Evolutionary conservation across 495 filamentous ascomycete genomes (phyloP), one percentile per base, ranked within the genome.

Genomic region (Entonaema liquescens): DNA sequence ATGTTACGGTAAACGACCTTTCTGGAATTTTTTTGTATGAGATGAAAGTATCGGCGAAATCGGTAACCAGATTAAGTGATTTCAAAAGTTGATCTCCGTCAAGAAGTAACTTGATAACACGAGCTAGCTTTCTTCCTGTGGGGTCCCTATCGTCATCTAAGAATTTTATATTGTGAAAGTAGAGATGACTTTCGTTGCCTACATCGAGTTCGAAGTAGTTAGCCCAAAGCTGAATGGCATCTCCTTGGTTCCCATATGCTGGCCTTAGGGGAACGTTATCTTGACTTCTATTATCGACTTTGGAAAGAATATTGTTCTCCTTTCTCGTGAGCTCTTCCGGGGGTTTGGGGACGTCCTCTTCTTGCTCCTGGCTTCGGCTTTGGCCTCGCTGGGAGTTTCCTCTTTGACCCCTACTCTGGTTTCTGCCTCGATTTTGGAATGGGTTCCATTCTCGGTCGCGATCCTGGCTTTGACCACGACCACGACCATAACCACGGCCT

Each of bases 1-100:
- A 66, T 1, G 11, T 1, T 21, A 66, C 29, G 0, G 3, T 11
- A 47, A 40, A 62, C 0, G 55, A 38, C n/a, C n/a, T 21, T 7
- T 50, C 31, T 21, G 21, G 8, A 13, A 33, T 2, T 25, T 36
- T 40, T 25, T 53, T 11, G n/a, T 9, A 25, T 5, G 55, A 40
- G 42, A 66, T 31, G 23, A 66, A 13, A 26, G 47, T 59, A 1
- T 44, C 12, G n/a, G 21, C 33, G 25, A 66, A 66, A 52, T 66
- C 63, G 33, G 63, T 66, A 23, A 59, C 62, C 7, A 26, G 28
- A 1, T 33, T 11, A 19, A 26, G 1, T 15, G 21, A 28, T 6
- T 29, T n/a, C 21, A 12, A 2, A 4, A 36, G 28, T 11, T 54
- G 15, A 36, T 25, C 13, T 13, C 42, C 12, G 25, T 23, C 1